Evolutionary conservation across 2,329 filamentous ascomycete species (phyloP).

Genomic region (Paraphoma sp.): DNA sequence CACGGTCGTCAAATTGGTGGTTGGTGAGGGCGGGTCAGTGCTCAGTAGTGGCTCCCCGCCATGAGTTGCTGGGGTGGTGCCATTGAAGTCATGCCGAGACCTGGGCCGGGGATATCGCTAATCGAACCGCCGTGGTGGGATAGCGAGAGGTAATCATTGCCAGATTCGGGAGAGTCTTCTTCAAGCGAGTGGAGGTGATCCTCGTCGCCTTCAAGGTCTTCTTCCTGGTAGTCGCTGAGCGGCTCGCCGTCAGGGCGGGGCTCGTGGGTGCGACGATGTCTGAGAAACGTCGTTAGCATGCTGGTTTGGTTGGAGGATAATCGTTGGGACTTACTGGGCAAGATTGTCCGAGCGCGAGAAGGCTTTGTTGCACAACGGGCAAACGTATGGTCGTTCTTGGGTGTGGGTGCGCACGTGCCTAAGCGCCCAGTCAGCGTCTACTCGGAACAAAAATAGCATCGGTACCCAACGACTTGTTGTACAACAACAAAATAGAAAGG

Average conservation of each 20-base stretch:
- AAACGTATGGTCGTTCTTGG: slow-evolving; percentile 97
- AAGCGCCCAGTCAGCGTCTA: slow-evolving; percentile 59
- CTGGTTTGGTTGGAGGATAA: slow-evolving; percentile 14
- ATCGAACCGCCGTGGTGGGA: slow-evolving; percentile 41
- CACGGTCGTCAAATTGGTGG: slow-evolving; percentile 21
- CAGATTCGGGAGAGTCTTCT: slow-evolving; percentile 76
- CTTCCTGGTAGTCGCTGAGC: slow-evolving; percentile 72
- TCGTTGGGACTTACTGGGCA: slow-evolving; percentile 75
- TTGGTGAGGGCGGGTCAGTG: slow-evolving; percentile 12
- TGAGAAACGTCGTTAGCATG: slow-evolving; percentile 53
- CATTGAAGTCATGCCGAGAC: slow-evolving; percentile 49
- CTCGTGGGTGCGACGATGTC: slow-evolving; percentile 83
- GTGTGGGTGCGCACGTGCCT: slow-evolving; percentile 99
- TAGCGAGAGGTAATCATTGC: slow-evolving; percentile 63
- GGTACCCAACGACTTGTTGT: slow-evolving; percentile 9
- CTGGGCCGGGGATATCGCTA: slow-evolving; percentile 44
- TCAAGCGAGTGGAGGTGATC: slow-evolving; percentile 83
- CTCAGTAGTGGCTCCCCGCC: slow-evolving; percentile 52
- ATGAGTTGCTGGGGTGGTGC: slow-evolving; percentile 52
- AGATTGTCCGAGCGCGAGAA: slow-evolving; percentile 99
- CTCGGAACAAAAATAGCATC: slow-evolving; percentile 42
- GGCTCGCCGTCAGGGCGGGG: slow-evolving; percentile 67
- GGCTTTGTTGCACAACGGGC: slow-evolving; percentile 97
- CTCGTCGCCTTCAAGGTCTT: slow-evolving; percentile 88
- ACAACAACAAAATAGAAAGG: slow-evolving; percentile 13